Base-by-base conservation (phyloP, 495 filamentous ascomycete species). In the Monascus purpureus region DNA sequence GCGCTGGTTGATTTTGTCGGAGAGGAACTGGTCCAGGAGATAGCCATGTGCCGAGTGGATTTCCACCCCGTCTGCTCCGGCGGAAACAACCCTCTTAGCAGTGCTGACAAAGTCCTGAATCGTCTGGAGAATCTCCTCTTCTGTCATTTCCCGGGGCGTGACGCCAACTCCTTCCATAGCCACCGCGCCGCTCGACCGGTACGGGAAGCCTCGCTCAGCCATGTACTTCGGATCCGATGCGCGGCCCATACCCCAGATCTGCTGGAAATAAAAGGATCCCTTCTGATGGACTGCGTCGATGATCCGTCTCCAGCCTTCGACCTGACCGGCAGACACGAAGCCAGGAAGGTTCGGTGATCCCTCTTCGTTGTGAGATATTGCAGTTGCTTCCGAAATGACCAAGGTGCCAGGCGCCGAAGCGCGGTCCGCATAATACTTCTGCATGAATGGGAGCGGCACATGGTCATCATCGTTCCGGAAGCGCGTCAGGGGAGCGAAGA, bases 61-160 rank as follows among this genome's bases (percentile, higher is more conserved):
- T 55, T 88, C 81, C 1, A 88, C 77, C 6, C 77, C 80, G 44
- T 85, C 80, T 38, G 83, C 84, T 4, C 80, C 81, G 6, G 79
- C 80, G 16, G 47, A 52, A 8, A 83, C 59, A 2, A 77, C 75
- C 31, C 73, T 75, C 45, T 58, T 51, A 1, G 77, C 71, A 13
- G 77, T 77, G 3, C 52, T 27, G 2, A 60, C 72, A 38, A 73
- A 83, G 5, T 52, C 43, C 29, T 61, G 32, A 33, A 85, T 77
- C 25, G 83, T 69, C 6, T 61, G 57, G 17, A 60, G 33, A 33
- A 85, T 77, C 25, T 85, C 70, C 6, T 61, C 57, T 17, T 60
- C 46, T 0, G 61, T 71, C 52, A 84, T 45, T 1, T 51, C 53
- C 9, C 42, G 49, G 0, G 80, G 76, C 1, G 43, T 38, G 0